Conservation (phyloP, 129 eudicot genomes). For the Oenanthe sinensis region DNA sequence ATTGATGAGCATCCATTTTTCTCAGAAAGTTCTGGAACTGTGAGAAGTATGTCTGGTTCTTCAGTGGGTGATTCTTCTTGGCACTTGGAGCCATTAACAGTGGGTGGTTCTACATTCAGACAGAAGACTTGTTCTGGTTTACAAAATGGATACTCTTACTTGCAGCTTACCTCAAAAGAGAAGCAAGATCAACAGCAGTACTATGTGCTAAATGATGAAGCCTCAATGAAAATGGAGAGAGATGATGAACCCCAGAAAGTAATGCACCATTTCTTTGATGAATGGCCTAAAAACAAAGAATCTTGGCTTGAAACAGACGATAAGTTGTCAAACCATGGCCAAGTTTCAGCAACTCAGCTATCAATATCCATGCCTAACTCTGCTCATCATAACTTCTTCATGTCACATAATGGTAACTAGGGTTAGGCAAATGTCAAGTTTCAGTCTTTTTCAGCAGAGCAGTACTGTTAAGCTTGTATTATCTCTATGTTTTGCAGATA, state of each 20-base stretch:
- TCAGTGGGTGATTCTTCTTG: constrained; percentile 46
- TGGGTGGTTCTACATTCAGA: constrained; percentile 33
- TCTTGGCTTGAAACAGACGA: constrained; percentile 22
- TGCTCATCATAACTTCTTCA: constrained; percentile 70
- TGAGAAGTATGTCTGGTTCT: constrained; percentile 31
- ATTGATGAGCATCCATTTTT: constrained; percentile 47
- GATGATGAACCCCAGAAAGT: constrained; percentile 65
- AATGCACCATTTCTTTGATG: constrained; percentile 91
- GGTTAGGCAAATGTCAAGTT: background rate
- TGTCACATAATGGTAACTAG: constrained; percentile 39
- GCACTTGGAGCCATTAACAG: constrained; percentile 52
- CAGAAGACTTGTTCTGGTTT: constrained; percentile 28
- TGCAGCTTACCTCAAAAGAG: constrained; percentile 24
- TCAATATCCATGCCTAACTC: constrained; percentile 73
- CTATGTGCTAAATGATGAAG: constrained; percentile 8
- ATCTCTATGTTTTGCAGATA: constrained; percentile 30
- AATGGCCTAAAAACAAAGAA: constrained; percentile 58
- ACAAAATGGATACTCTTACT: constrained; percentile 36
- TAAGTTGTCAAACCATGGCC: constrained; percentile 12
- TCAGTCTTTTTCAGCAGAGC: background rate
- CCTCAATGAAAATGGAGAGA: constrained; percentile 26
- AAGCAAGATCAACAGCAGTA: constrained; percentile 19
- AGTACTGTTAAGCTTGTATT: background rate
- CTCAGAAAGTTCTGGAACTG: constrained; percentile 47
- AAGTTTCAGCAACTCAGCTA: constrained; percentile 52